Conservation (phyloP, 495 filamentous ascomycete species). For the Mytilinidion resinicola region DNA sequence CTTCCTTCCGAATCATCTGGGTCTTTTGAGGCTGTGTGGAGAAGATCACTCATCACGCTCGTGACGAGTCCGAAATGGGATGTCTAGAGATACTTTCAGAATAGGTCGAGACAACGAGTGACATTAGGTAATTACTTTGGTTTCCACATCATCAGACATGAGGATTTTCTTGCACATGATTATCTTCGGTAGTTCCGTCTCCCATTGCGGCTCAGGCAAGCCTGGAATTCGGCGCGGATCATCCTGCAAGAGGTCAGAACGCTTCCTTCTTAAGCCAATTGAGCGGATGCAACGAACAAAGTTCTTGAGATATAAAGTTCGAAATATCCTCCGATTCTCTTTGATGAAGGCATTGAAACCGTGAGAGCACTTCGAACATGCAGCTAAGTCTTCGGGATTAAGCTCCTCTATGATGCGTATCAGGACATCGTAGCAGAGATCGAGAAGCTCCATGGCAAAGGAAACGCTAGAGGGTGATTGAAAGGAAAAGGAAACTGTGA, state of each 20-base stretch:
- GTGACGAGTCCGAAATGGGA: constrained; percentile 22
- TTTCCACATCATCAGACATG: constrained; percentile 31
- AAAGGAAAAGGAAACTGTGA: no score
- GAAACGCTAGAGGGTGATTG: no score
- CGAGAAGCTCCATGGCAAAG: constrained; percentile 23
- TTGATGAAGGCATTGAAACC: constrained; percentile 43
- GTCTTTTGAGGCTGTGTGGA: constrained; percentile 22
- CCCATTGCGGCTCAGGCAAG: constrained; percentile 43
- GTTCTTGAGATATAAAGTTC: constrained; percentile 45
- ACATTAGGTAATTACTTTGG: constrained; percentile 26
- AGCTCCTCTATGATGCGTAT: constrained; percentile 49
- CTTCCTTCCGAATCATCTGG: background rate
- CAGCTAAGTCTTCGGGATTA: constrained; percentile 47
- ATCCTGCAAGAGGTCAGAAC: constrained; percentile 33
- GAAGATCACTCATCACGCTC: constrained; percentile 18
- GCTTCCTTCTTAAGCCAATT: background rate
- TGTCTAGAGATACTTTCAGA: constrained; percentile 9
- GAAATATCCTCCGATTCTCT: constrained; percentile 47
- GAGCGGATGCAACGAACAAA: constrained; percentile 30
- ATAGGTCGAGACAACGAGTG: background rate
- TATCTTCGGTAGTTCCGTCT: constrained; percentile 43
- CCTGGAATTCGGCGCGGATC: constrained; percentile 27
- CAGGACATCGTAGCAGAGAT: constrained; percentile 48
- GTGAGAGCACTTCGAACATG: constrained; percentile 44
- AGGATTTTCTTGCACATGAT: constrained; percentile 45